Evolutionary conservation across 129 eudicot species (phyloP), one percentile per base, ranked within the genome.

Genomic region (Ambrosia artemisiifolia): DNA sequence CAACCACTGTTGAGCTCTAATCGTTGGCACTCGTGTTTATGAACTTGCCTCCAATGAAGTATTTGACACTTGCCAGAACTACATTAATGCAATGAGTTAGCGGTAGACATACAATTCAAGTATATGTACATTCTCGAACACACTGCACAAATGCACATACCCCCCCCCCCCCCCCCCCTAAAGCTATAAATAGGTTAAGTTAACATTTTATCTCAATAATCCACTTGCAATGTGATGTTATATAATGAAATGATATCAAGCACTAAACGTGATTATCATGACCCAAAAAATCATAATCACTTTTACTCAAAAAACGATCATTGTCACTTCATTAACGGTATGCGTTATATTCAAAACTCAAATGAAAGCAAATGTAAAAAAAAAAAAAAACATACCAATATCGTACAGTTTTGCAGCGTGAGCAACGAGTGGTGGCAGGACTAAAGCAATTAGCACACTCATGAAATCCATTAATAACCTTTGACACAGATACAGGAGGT

Each of bases 41-140:
- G 98, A 80, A 86, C 88, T 74, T 80, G 88, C 81, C 98, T 89
- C 98, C 98, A 93, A 69, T 93, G 98, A 69, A 85, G 72, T 80
- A 93, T 93, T 65, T 93, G 98, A 79, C 96, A 89, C 82, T 83
- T 93, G 65, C 98, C 96, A 71, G 98, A 92, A 83, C 98, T 92
- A 86, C 86, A 81, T 13, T 55, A 46, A 67, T 1, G 28, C 56
- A 43, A 42, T 59, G 16, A 30, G 32, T n/a, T 47, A 67, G 20
- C 20, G 2, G 63, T 49, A 17, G 59, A 51, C 16, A 53, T 17
- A 53, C 7, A 53, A 6, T 8, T 17, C 11, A 17, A 17, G 24
- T 3, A 17, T 50, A 16, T 50, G 7, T 5, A 50, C 57, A 16
- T 50, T n/a, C n/a, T n/a, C n/a, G n/a, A n/a, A n/a, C n/a, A n/a